Base-by-base conservation (phyloP, 176 grass and related monocot species). In the Cymbopogon citratus region DNA sequence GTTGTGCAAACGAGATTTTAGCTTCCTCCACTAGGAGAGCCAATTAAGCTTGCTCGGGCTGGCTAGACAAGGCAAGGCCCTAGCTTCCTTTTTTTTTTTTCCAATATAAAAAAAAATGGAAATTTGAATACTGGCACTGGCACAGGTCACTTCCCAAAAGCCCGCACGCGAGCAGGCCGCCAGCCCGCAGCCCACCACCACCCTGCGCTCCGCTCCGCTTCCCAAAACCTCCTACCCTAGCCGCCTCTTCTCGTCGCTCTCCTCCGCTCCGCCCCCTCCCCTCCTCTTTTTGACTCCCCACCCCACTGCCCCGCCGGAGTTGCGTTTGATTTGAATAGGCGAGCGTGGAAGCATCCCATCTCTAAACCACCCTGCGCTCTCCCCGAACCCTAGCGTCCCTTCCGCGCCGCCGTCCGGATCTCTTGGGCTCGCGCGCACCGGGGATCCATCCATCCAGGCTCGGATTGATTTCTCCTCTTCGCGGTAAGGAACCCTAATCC, bases 261-360 rank as follows among this genome's bases (percentile, higher is more conserved):
- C 52, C 54, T 12, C 19, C 25, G 5, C 48, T 57, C n/a, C n/a
- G n/a, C n/a, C n/a, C n/a, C n/a, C 29, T 12, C 12, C 15, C 59
- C 39, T 13, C 3, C 75, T 7, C 28, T 45, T 43, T 24, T 21
- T 33, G 31, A 33, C 57, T 21, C 15, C 10, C 19, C 24, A 6
- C 56, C 35, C 31, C 12, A n/a, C n/a, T n/a, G n/a, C 24, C 23
- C 73, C 77, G 74, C 84, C 75, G 79, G 33, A 78, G 49, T 1
- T 2, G 3, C 35, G 68, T 14, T 74, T 80, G 86, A 74, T 88
- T 80, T 28, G 60, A 77, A 66, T 46, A 23, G 54, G 26, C 59
- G 68, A 68, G 60, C 68, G 46, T 45, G 60, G 43, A 72, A 77
- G 67, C 80, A 73, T 36, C 45, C 13, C 5, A n/a, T n/a, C n/a